Base-by-base conservation (phyloP, 345 rosid genomes). In the Rhodamnia argentea region DNA sequence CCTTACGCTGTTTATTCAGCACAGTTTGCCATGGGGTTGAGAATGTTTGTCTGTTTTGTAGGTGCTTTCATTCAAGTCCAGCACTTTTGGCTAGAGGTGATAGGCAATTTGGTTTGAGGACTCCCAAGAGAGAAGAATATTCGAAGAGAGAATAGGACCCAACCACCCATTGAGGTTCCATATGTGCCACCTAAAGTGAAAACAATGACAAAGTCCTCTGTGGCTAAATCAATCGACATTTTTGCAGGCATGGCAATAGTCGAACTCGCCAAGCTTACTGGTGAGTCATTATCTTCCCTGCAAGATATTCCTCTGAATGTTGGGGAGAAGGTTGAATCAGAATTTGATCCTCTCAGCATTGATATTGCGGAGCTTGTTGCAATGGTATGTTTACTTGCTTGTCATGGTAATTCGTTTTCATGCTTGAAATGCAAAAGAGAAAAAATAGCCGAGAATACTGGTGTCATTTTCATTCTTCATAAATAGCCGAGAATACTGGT, bases 281-380 rank as follows among this genome's bases (percentile, higher is more conserved):
- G 95, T 85, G 93, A 89, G 87, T 88, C 90, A 82, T 83, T 93
- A 70, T 86, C 91, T 84, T 87, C 91, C 57, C 87, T 96, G 86
- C 95, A 90, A 91, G 92, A 93, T 89, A 91, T 97, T 90, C 95
- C 96, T 57, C 88, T 89, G 76, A 94, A 93, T 87, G 96, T 96
- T 52, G 99, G 99, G 86, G 98, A 97, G 93, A 93, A 90, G 87
- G 86, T 91, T 83, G 91, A 82, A 75, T 95, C 96, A 56, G 99
- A 96, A 88, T 97, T 96, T 87, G 96, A 94, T 70, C 92, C 95
- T 24, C 91, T 96, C 85, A 93, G 95, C 92, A 89, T 94, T 16
- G 98, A 97, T 88, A 92, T 95, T 26, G 94, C 94, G 5, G 99
- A 97, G 92, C 95, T 96, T 64, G 91, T 95, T 90, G 94, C 91